These are phyloP conservation scores for Fusarium concolor DNA, from an alignment of 2,329 filamentous ascomycete genomes.

Conservation along the genomic window DNA sequence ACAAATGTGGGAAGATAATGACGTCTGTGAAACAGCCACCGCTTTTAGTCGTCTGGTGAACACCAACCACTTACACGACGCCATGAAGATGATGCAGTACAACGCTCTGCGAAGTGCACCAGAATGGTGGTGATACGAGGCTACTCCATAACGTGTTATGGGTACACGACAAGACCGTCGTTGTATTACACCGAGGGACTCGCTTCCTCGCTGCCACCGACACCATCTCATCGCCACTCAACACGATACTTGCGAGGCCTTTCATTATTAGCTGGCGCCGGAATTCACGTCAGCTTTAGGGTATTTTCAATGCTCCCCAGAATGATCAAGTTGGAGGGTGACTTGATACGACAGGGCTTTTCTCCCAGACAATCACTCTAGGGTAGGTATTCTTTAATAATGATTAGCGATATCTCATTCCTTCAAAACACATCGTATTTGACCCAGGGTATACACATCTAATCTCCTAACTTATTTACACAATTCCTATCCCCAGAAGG, in stretches of 20 bases:
- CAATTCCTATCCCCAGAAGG: conserved; percentile 2
- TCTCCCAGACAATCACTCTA: too few species aligned
- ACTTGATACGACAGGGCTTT: background rate
- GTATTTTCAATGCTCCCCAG: background rate
- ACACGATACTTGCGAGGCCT: background rate
- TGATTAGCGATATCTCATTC: background rate
- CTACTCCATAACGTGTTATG: background rate
- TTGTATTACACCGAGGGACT: background rate
- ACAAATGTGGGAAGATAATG: conserved; percentile 19
- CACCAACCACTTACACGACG: background rate
- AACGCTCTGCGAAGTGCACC: background rate
- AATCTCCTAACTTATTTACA: conserved; percentile 16
- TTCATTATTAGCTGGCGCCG: background rate
- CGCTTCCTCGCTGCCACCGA: background rate
- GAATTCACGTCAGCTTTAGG: background rate
- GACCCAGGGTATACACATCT: conserved; percentile 31
- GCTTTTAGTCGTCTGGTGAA: background rate
- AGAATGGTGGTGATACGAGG: background rate
- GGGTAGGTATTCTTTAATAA: too few species aligned
- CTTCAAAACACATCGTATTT: conserved; percentile 5
- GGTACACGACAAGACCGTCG: background rate
- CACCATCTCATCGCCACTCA: background rate
- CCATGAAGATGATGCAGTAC: background rate
- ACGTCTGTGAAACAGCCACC: conserved; percentile 28
- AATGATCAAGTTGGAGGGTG: background rate